Percentiles rank a stretch among this genome's conserved stretches.
phyloP scores from a whole-genome alignment of 495 filamentous ascomycete genomes.

The Viridothelium virens region DNA sequence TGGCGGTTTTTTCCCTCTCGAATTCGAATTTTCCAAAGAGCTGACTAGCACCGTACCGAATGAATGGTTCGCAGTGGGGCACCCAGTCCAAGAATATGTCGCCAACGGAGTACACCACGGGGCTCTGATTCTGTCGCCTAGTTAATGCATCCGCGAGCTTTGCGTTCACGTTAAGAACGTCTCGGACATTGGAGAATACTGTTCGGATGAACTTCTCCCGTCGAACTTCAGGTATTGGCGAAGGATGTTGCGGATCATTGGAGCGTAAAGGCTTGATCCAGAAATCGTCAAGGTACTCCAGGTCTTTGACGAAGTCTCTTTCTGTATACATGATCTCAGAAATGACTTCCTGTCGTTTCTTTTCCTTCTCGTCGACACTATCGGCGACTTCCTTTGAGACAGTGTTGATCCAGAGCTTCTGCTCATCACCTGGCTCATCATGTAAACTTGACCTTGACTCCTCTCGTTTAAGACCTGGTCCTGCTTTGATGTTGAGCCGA shows the following conservation, averaged over 20 bases:
- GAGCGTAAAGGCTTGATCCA: conserved; percentile 91
- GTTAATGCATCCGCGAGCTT: conserved; percentile 80
- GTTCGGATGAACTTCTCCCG: conserved; percentile 86
- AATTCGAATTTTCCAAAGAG: conserved; percentile 97
- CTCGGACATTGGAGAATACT: conserved; percentile 93
- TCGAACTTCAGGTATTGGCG: conserved; percentile 80
- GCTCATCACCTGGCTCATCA: conserved; percentile 80
- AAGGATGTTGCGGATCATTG: conserved; percentile 54
- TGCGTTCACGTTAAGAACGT: conserved; percentile 86
- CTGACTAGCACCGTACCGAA: conserved; percentile 93
- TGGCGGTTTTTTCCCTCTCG: conserved; percentile 85
- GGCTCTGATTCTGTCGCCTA: conserved; percentile 77
- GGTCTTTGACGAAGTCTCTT: conserved; percentile 97
- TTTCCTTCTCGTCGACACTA: conserved; percentile 76
- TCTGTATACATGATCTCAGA: conserved; percentile 99
- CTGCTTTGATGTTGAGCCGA: conserved; percentile 81
- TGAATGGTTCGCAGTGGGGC: conserved; percentile 89
- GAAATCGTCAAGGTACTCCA: conserved; percentile 97
- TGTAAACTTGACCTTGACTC: conserved; percentile 76
- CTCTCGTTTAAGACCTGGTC: conserved; percentile 75
- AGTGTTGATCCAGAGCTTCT: conserved; percentile 99
- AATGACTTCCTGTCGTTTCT: conserved; percentile 96
- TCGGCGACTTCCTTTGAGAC: conserved; percentile 93
- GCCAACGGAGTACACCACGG: conserved; percentile 80
- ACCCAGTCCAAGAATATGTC: conserved; percentile 93